Conservation (phyloP, 805 yeast species). For the Metschnikowia corniflorae region DNA sequence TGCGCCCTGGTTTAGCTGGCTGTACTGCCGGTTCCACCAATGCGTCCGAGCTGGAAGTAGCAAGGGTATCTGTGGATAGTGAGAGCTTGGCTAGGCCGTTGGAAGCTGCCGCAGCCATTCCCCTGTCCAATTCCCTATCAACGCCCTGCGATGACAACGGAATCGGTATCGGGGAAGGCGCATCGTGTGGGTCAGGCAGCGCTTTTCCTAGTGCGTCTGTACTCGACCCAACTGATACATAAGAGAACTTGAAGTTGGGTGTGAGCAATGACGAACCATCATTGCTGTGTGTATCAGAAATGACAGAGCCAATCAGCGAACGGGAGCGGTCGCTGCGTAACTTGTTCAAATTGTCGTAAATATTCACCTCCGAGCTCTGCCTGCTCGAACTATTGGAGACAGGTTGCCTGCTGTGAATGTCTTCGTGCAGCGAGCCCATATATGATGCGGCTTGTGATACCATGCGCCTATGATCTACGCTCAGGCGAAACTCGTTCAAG, state of each 20-base stretch:
- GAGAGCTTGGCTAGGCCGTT: conserved; percentile 15
- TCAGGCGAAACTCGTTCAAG: conserved; percentile 33
- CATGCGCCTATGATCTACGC: conserved; percentile 35
- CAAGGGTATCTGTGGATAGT: conserved; percentile 13
- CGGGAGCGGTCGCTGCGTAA: conserved; percentile 21
- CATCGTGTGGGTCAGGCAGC: conserved; percentile 1
- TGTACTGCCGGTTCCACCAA: not conserved
- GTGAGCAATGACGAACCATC: not conserved
- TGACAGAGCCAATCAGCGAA: conserved; percentile 26
- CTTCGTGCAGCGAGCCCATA: conserved; percentile 2
- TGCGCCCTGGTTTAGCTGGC: conserved; percentile 10
- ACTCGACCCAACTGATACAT: not conserved
- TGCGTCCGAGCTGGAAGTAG: conserved; percentile 11
- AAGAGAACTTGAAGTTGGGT: conserved; percentile 8
- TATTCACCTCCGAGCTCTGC: conserved; percentile 1
- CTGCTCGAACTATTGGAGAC: not conserved
- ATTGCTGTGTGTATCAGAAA: conserved; percentile 17
- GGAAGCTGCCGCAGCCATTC: conserved; percentile 20
- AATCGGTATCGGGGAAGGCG: conserved; percentile 24
- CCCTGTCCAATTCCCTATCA: conserved; percentile 27
- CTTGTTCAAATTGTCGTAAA: not conserved
- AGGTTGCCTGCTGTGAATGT: not conserved
- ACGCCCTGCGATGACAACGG: conserved; percentile 29
- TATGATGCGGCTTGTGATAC: conserved; percentile 12
- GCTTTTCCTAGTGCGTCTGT: not conserved